Base-by-base conservation (phyloP, 371 early-diverging fungal genomes). In the Apophysomyces sp. region DNA sequence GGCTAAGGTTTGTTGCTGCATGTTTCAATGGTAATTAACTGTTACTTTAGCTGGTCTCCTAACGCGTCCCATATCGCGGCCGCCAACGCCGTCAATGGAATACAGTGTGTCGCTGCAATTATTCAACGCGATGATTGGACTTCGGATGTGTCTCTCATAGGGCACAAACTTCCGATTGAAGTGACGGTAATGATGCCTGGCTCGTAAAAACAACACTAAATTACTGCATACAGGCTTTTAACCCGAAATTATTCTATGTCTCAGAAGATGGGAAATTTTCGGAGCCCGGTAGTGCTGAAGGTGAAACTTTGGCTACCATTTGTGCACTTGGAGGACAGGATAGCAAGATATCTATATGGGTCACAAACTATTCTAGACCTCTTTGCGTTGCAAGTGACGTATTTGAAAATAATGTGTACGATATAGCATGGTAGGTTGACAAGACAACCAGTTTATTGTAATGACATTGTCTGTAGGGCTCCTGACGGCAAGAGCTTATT, bases 271-370 rank as follows among this genome's bases (percentile, higher is more conserved):
- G 59, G 56, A 34, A 34, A 32, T 13, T 54, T 53, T 29, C 59
- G 63, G 15, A 72, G 63, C 36, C 27, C 51, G 53, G 53, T 24
- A 39, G 55, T 6, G 27, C 39, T 31, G 39, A 62, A 8, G 52
- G 68, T 18, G 72, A 74, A 28, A 55, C 78, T 34, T 34, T 66
- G n/a, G 80, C 82, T 6, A 82, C 89, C 1, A 73, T 96, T 3
- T 90, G 92, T 70, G 99, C 98, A 0, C 75, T 94, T 7, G 99
- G 94, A 11, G 91, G 94, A 61, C 98, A 97, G 65, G 99, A 98
- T 80, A 80, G 91, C 53, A 85, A 90, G 28, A 72, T 98, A 8
- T 90, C 96, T 3, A 80, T 98, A 13, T 98, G 99, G 99, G 81
- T 85, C 62, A 96, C 95, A 0, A 78, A 79, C 21, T 82, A 84